phyloP scores from a whole-genome alignment of 2,329 filamentous ascomycete genomes.

The Alternaria arbusti region DNA sequence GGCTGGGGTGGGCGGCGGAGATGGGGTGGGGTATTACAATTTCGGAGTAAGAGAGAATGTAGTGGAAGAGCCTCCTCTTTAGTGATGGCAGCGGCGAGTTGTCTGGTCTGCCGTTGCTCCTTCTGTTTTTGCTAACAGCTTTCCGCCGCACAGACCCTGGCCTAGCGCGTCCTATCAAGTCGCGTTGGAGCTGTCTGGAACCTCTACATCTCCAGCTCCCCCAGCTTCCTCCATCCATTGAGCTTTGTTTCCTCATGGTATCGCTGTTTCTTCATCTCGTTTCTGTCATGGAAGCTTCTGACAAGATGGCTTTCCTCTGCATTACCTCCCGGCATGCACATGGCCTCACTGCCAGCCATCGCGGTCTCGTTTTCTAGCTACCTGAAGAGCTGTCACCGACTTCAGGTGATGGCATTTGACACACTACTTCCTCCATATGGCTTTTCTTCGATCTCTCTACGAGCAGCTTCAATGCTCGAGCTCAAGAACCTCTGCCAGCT shows the following conservation, averaged over 20 bases:
- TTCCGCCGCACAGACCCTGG: slow-evolving; percentile 15
- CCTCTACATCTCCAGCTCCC: slow-evolving; percentile 2
- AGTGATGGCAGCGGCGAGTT: slow-evolving; percentile 36
- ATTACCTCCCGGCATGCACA: not conserved
- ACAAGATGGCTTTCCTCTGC: too few species aligned
- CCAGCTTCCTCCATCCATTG: not conserved
- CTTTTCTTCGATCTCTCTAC: not conserved
- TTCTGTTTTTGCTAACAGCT: slow-evolving; percentile 42
- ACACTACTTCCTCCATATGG: not conserved
- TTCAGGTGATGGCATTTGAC: not conserved
- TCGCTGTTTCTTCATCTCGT: not conserved
- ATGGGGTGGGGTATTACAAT: slow-evolving; percentile 10
- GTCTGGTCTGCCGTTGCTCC: slow-evolving; percentile 25
- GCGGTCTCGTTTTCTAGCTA: not conserved
- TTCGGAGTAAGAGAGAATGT: slow-evolving; percentile 14
- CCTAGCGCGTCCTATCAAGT: slow-evolving; percentile 32
- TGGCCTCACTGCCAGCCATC: not conserved
- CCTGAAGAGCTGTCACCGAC: not conserved
- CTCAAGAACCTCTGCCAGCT: not conserved
- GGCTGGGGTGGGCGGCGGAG: slow-evolving; percentile 10
- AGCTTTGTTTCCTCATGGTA: not conserved
- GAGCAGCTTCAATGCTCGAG: not conserved
- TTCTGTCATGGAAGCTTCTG: not conserved
- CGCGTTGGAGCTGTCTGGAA: slow-evolving; percentile 18
- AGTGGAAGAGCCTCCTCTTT: slow-evolving; percentile 30